phyloP scores from a whole-genome alignment of 129 eudicot species.

The Arctium lappa region DNA sequence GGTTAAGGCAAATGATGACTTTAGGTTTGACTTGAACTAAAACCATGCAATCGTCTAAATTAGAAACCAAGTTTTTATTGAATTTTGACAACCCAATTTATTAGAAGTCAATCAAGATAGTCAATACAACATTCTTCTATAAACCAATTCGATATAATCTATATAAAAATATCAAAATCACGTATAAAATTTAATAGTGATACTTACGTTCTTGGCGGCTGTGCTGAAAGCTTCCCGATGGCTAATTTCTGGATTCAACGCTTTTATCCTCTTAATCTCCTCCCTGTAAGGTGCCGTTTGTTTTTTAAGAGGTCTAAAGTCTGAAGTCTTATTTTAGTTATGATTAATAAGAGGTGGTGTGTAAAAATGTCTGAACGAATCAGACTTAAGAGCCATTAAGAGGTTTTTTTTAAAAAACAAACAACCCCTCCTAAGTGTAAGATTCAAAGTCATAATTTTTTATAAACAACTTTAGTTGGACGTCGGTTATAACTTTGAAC shows the following conservation, averaged over 20 bases:
- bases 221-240: conserved; percentile 87
- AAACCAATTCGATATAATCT: neutral
- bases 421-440: too few relatives aligned
- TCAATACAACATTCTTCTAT: neutral
- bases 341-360: too few relatives aligned
- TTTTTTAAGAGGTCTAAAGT: too few relatives aligned
- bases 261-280: conserved; percentile 82
- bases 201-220: conserved; percentile 82
- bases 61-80: too few relatives aligned
- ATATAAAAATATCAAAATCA: neutral
- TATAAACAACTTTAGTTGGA: neutral
- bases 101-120: too few relatives aligned
- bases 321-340: too few relatives aligned
- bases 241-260: conserved; percentile 62
- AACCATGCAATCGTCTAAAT: too few relatives aligned
- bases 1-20: too few relatives aligned
- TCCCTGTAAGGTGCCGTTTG: conserved; percentile 35
- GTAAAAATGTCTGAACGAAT: too few relatives aligned
- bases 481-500: too few relatives aligned
- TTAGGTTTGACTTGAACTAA: neutral
- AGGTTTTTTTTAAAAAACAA: too few relatives aligned
- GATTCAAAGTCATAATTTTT: neutral
- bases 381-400: too few relatives aligned
- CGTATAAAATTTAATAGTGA: neutral
- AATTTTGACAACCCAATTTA: neutral